Evolutionary conservation across 148 eudicot genomes (phyloP).

Genomic region (Fagopyrum esculentum): DNA sequence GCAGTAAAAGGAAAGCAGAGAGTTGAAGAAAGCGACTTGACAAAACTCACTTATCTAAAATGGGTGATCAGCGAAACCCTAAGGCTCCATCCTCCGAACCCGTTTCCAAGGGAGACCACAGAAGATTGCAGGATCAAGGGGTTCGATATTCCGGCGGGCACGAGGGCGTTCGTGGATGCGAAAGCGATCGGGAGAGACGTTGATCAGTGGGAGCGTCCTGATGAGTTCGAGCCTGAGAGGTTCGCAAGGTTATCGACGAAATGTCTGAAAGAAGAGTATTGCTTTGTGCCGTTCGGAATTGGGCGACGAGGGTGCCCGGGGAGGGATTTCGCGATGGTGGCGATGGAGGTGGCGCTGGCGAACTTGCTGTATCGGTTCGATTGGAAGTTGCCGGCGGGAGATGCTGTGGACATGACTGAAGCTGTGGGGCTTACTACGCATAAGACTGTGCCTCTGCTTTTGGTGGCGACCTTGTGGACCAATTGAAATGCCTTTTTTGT

Average conservation of each 20-base stretch:
- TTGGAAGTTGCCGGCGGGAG: neutral
- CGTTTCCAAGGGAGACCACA: constrained; percentile 49
- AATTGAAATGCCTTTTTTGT: too few species aligned
- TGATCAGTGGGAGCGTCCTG: constrained; percentile 7
- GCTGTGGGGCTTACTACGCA: constrained; percentile 8
- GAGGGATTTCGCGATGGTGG: neutral
- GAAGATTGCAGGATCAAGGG: constrained; percentile 27
- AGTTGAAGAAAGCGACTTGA: constrained; percentile 41
- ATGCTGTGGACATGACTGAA: neutral
- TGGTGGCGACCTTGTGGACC: neutral
- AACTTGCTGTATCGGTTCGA: neutral
- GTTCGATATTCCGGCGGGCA: constrained; percentile 40
- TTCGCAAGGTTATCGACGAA: constrained; percentile 1
- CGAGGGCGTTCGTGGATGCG: constrained; percentile 29
- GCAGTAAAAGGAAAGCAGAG: constrained; percentile 20
- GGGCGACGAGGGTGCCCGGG: constrained; percentile 3
- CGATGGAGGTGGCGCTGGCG: constrained; percentile 8
- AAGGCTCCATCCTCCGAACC: constrained; percentile 51
- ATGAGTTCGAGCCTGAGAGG: constrained; percentile 7
- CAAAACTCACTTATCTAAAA: constrained; percentile 33
- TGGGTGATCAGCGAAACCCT: constrained; percentile 41
- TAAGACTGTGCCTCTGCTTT: constrained; percentile 5
- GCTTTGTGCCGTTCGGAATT: neutral
- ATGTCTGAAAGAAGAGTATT: neutral
- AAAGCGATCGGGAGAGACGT: neutral